Conservation (phyloP, 768 basidiomycete genomes). For the Macrolepiota dolichaula region DNA sequence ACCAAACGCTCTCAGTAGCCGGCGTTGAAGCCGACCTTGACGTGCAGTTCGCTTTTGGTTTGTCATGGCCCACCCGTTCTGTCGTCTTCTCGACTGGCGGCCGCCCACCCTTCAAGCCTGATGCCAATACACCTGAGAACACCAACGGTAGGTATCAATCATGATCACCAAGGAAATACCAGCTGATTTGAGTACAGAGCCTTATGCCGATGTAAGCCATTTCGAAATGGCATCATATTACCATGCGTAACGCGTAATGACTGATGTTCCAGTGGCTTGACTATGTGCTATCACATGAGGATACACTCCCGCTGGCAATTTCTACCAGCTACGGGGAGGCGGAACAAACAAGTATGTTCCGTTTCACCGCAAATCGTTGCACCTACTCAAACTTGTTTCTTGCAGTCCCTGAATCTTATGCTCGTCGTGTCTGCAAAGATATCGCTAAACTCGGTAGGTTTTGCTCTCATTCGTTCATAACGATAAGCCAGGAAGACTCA, state of each 20-base stretch:
- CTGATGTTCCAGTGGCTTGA: slow-evolving; percentile 46
- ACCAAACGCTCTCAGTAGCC: slow-evolving; percentile 48
- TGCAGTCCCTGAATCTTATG: slow-evolving; percentile 55
- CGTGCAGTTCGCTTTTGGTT: slow-evolving; percentile 62
- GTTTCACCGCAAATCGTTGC: not conserved
- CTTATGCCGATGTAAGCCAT: slow-evolving; percentile 18
- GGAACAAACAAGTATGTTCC: slow-evolving; percentile 61
- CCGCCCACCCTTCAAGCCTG: slow-evolving; percentile 54
- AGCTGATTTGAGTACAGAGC: slow-evolving; percentile 10
- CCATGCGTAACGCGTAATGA: not conserved
- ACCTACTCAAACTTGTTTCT: not conserved
- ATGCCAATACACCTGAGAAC: slow-evolving; percentile 32
- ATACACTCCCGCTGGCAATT: slow-evolving; percentile 51
- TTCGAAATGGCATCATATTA: not conserved
- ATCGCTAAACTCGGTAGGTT: slow-evolving; percentile 64
- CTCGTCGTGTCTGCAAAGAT: slow-evolving; percentile 51
- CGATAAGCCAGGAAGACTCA: not conserved
- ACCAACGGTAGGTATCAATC: slow-evolving; percentile 29
- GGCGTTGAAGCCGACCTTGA: slow-evolving; percentile 69
- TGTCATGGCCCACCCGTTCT: slow-evolving; percentile 56
- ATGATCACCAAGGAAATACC: not conserved
- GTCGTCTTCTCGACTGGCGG: slow-evolving; percentile 66
- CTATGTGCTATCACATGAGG: slow-evolving; percentile 43
- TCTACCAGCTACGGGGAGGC: slow-evolving; percentile 73
- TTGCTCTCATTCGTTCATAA: not conserved